phyloP scores from a whole-genome alignment of 2,329 filamentous ascomycete genomes.

The Phialocephala subalpina region DNA sequence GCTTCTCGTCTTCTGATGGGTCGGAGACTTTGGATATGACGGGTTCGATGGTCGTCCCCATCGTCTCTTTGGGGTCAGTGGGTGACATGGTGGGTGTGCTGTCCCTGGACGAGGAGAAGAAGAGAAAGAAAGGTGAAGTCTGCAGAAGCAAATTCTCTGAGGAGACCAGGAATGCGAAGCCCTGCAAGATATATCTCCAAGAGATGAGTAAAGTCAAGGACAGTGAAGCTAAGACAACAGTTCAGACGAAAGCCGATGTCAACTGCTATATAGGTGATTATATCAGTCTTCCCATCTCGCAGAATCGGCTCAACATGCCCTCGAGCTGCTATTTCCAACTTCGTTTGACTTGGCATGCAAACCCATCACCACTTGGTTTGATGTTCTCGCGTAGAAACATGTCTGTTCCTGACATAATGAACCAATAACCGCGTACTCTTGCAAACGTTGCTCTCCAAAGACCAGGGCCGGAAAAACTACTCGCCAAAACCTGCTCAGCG shows the following conservation, averaged over 20 bases:
- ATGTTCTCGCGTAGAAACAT: conserved; percentile 1
- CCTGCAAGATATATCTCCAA: background rate
- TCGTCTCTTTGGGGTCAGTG: background rate
- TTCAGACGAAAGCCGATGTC: background rate
- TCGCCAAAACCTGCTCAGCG: background rate
- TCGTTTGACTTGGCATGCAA: conserved; percentile 8
- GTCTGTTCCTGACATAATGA: background rate
- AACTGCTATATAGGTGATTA: background rate
- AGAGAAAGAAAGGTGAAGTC: background rate
- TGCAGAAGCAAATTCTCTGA: background rate
- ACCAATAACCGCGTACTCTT: background rate
- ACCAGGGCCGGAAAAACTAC: background rate
- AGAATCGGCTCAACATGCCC: conserved; percentile 6
- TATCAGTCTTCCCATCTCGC: background rate
- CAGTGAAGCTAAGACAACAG: background rate
- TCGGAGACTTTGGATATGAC: background rate
- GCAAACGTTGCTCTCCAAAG: background rate
- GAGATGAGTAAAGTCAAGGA: background rate
- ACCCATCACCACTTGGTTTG: background rate
- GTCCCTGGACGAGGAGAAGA: background rate
- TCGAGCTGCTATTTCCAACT: background rate
- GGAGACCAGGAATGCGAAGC: background rate
- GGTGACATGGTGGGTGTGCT: background rate
- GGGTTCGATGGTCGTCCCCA: background rate
- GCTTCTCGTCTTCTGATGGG: conserved; percentile 3